Evolutionary conservation across 495 filamentous ascomycete species (phyloP), one percentile per base, ranked within the genome.

Genomic region (Aspergillus cavernicola): DNA sequence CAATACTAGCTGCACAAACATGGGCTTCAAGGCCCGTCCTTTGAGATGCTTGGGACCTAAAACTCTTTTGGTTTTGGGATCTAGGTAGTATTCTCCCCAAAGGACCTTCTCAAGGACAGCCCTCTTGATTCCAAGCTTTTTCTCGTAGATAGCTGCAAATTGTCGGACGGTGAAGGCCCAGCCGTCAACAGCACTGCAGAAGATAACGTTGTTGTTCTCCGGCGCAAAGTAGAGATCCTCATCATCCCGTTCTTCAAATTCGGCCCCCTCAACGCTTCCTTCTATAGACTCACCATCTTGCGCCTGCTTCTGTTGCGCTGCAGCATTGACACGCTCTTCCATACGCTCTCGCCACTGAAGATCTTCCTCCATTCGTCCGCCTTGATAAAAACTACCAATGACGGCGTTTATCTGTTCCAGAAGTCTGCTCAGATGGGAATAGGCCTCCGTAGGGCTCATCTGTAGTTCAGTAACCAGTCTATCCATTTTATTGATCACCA

Each of bases 401-500:
- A 99, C 90, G 2, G 93, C 93, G 69, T 99, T 99, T 19, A 99
- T 87, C 66, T 97, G 93, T 63, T 95, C 93, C 1, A 99, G 66
- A 16, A 97, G 77, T 64, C 91, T 91, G 63, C 78, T 88, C n/a
- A 99, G 71, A 67, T 97, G 92, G 22, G 83, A 83, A 59, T 90
- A 95, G 11, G 93, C 95, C 70, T 99, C 93, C 12, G 70, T 73
- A 6, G 95, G 88, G 23, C 82, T 95, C 85, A 99, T 90, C 65
- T 90, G 90, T 39, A 96, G 76, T 73, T 99, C 93, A 0, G 89
- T 93, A 26, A 99, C 78, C 26, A 99, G 78, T 20, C 93, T 82
- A 66, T 99, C 93, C 69, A 99, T 92, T 69, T 99, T 99, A 75
- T 99, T 99, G 66, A 99, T 92, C 32, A 97, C 88, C 29, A 99